phyloP scores from a whole-genome alignment of 2,329 filamentous ascomycete genomes.

The Cladosporium sp. region DNA sequence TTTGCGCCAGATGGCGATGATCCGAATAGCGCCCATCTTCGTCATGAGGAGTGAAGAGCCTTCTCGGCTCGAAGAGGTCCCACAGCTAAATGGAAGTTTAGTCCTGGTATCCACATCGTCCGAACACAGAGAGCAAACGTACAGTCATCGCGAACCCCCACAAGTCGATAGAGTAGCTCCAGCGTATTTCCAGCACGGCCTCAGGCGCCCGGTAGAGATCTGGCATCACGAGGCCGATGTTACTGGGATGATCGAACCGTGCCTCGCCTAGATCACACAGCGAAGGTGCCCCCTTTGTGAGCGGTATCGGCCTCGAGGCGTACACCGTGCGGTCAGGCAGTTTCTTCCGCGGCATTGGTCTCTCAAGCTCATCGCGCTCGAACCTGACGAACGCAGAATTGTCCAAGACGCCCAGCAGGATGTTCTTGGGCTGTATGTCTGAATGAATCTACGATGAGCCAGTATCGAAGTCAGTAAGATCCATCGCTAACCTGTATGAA shows the following conservation, averaged over 20 bases:
- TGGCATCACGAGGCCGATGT: constrained; percentile 30
- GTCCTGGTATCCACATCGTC: not conserved
- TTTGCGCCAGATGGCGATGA: constrained; percentile 21
- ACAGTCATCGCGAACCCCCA: constrained; percentile 36
- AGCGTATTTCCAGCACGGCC: constrained; percentile 31
- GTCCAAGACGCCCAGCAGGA: constrained; percentile 31
- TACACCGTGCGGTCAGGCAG: constrained; percentile 26
- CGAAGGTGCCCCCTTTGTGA: constrained; percentile 27
- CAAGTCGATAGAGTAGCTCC: constrained; percentile 33
- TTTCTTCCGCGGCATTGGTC: constrained; percentile 29
- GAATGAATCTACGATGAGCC: too few species aligned
- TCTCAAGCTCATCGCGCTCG: constrained; percentile 29
- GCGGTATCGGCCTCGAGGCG: constrained; percentile 30
- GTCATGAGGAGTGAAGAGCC: constrained; percentile 26
- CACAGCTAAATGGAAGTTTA: constrained; percentile 26
- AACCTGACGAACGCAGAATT: constrained; percentile 26
- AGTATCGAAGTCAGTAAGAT: too few species aligned
- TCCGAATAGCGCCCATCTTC: constrained; percentile 23
- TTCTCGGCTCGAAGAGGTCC: constrained; percentile 32
- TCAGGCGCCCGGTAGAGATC: constrained; percentile 34
- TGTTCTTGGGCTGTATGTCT: constrained; percentile 35
- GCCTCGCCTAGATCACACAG: constrained; percentile 36
- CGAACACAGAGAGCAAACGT: constrained; percentile 13
- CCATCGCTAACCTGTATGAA: constrained; percentile 23
- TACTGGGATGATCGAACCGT: constrained; percentile 26